phyloP scores from a whole-genome alignment of 2,329 filamentous ascomycete species.

The Beauveria sp. region DNA sequence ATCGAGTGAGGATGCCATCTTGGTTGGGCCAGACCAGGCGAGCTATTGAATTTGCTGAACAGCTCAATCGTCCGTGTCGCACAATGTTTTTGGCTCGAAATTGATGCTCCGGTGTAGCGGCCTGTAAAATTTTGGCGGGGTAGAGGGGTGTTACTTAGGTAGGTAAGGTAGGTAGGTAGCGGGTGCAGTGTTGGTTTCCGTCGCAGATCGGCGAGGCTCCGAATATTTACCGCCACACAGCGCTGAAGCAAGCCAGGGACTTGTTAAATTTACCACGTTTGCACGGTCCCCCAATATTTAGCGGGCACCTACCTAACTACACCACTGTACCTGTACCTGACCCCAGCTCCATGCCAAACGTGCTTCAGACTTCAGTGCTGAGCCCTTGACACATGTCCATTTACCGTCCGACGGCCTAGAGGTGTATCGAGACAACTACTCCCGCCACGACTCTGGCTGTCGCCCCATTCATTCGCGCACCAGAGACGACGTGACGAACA shows the following conservation, averaged over 20 bases:
- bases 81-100: not conserved
- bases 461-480: not conserved
- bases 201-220: not conserved
- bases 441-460: not conserved
- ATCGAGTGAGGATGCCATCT: conserved; percentile 19
- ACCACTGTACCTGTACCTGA: no score
- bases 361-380: conserved; percentile 1
- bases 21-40: not conserved
- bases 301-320: no score
- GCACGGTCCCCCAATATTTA: no score
- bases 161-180: no score
- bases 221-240: not conserved
- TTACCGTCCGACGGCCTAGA: not conserved
- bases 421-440: not conserved
- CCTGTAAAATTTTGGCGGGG: not conserved
- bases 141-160: conserved; percentile 20
- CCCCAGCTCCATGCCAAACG: not conserved
- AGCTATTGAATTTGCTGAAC: no score
- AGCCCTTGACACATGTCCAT: conserved; percentile 3
- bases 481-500: conserved; percentile 16
- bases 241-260: not conserved
- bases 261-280: no score
- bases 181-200: not conserved
- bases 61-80: not conserved
- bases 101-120: not conserved